Base-by-base conservation (phyloP, 1,139 yeast genomes). In the Diutina siamensis region DNA sequence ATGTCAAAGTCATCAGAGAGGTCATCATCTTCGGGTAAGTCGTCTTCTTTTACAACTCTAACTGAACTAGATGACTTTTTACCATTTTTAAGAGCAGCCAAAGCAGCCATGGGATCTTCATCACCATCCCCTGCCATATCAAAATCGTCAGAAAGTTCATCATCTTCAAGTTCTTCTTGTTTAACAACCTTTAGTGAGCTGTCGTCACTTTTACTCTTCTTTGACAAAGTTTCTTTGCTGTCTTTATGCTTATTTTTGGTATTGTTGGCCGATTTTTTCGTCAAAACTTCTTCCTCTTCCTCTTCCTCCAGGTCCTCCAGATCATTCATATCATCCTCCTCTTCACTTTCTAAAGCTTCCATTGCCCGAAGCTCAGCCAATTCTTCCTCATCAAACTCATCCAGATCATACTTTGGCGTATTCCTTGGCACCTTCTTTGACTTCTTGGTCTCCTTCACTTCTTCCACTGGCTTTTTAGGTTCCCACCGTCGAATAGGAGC, bases 321-420 rank as follows among this genome's bases (percentile, higher is more conserved):
- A n/a, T 35, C 22, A n/a, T 7, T 35, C 38, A 7, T 21, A 35
- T 19, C 18, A 35, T 9, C 19, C 12, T 38, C 42, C n/a, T 38
- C 42, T 25, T 38, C 42, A 25, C 42, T 25, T 15, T 38, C 42
- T 18, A 38, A 25, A 2, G 20, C 42, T 17, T 38, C 42, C 42
- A 38, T 38, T 2, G 13, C 32, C 7, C 42, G 42, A 17, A 38
- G 42, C 9, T 38, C 42, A 3, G 32, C 32, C 8, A 38, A 21
- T 25, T 38, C 42, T 8, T 38, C 42, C 10, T 25, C 32, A 15
- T 38, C 42, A 38, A 38, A 38, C 5, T 88, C 42, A 25, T 38
- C 42, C 7, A 15, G 15, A 15, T 36, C 40, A 15, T 21, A 36
- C 12, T 18, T 12, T 5, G 35, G 20, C 8, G 35, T 20, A n/a